A percentile compares a stretch with the other conserved stretches of the same genome.
Evolutionary conservation across 23 red algal species (phyloP).

Genomic region (Agarophyton chilense): DNA sequence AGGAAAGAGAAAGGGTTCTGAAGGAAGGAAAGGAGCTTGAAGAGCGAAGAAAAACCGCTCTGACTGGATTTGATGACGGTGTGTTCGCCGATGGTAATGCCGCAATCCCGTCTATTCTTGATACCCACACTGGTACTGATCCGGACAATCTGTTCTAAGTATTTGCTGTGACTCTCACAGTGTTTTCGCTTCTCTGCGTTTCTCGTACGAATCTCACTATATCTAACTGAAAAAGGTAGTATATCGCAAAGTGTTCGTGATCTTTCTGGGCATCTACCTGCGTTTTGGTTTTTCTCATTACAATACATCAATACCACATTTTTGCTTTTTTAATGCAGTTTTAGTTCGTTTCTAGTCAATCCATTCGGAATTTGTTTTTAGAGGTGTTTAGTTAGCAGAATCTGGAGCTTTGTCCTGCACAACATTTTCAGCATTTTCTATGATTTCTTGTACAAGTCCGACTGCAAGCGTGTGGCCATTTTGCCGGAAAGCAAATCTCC

Average conservation of each 20-base stretch:
- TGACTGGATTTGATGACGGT: conserved; percentile 62
- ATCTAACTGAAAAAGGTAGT: conserved; percentile 22
- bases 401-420: not conserved
- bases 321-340: conserved; percentile 14
- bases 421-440: not conserved
- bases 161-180: not conserved
- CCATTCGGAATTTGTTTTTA: not conserved
- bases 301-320: not conserved
- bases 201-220: conserved; percentile 4
- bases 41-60: conserved; percentile 67
- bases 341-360: conserved; percentile 13
- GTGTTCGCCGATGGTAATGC: conserved; percentile 32
- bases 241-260: not conserved
- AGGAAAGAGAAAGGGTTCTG: conserved; percentile 72
- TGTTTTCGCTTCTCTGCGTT: not conserved
- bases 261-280: not conserved
- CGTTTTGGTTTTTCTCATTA: conserved; percentile 23
- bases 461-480: conserved; percentile 60
- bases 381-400: not conserved
- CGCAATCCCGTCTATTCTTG: conserved; percentile 49
- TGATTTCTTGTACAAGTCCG: conserved; percentile 58
- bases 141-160: conserved; percentile 59
- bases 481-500: conserved; percentile 66
- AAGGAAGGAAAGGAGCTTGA: conserved; percentile 52
- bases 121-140: conserved; percentile 49